Evolutionary conservation across 2,329 filamentous ascomycete species (phyloP), one percentile per base, ranked within the genome.

Genomic region (Monascus ruber): DNA sequence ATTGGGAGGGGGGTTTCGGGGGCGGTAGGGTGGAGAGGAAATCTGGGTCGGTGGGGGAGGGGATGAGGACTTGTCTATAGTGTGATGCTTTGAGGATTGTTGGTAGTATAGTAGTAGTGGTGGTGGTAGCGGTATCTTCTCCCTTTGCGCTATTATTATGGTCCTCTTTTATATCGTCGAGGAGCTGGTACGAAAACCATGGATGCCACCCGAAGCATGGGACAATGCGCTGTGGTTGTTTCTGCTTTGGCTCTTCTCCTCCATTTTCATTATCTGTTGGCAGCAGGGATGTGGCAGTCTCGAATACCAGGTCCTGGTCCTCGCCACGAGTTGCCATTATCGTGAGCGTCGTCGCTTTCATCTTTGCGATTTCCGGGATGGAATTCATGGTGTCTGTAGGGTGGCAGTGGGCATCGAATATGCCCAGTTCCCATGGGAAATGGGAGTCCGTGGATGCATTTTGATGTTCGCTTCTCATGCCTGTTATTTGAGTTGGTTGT

Each of bases 171-270:
- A 39, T 44, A 38, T 75, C 65, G 46, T 69, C 63, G 47, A 70
- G 68, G 52, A 81, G 71, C 43, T 77, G 74, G 51, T 81, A 70
- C 0, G 77, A 75, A 53, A 81, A 81, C 77, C 77, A 81, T 1
- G 77, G 77, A 56, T 81, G 77, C 77, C 77, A 81, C 31, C 77
- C 77, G 53, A 81, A 81, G 37, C 73, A 74, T 0, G 77, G 77
- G 0, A 81, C 50, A 25, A 81, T 60, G 41, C 66, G 69, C 44
- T 67, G 63, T 33, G 63, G 47, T 36, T 53, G 43, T 17, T 32
- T 42, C 33, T 34, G n/a, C 24, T 27, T 47, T n/a, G 36, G 38
- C 17, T 40, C 37, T 36, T 43, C 31, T 8, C 38, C 31, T 35
- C 34, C 24, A 28, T 45, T 28, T 32, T 70, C 45, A 24, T 65